Base-by-base conservation (phyloP, 306 rosid species). In the Acacia crassicarpa region DNA sequence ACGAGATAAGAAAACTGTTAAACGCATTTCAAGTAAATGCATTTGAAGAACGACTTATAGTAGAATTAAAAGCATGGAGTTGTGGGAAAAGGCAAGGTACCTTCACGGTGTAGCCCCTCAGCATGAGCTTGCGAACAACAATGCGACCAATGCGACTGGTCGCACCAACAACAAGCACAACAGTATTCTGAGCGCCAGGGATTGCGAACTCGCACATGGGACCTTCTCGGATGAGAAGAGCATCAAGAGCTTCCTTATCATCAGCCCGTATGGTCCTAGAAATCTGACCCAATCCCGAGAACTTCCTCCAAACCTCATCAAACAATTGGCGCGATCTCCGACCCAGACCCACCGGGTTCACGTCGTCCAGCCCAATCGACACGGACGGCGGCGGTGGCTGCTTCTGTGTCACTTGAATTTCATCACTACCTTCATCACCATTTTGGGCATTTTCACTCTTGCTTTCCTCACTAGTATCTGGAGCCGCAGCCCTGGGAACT, bases 231-330 rank as follows among this genome's bases (percentile, higher is more conserved):
- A 91, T 87, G 33, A 95, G 95, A 78, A 93, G 90, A 6, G 97
- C 91, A 27, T 91, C 98, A 8, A 92, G 92, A 13, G 94, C 84
- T 9, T 91, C 98, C 61, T 82, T 68, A 80, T 91, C 97, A 79
- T 91, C 97, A 4, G 92, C 62, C 9, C 93, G 84, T 14, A 89
- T 91, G 0, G 97, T 91, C 86, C 99, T 83, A 0, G 99, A 95
- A 35, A 95, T 95, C 89, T 95, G 99, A 20, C 99, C 99, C 65
- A 95, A 86, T 38, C 91, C 97, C 2, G 97, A 93, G 87, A 95
- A 95, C 83, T 95, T 95, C 78, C 99, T 89, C 99, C 99, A 95
- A 33, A 93, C 94, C 77, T 95, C 97, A 70, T 95, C 98, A 62
- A 95, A 95, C 59, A 95, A 65, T 49, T 93, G 98, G 16, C 99